Evolutionary conservation across 2,329 filamentous ascomycete species (phyloP).

Genomic region (Sclerotiophoma versabilis): DNA sequence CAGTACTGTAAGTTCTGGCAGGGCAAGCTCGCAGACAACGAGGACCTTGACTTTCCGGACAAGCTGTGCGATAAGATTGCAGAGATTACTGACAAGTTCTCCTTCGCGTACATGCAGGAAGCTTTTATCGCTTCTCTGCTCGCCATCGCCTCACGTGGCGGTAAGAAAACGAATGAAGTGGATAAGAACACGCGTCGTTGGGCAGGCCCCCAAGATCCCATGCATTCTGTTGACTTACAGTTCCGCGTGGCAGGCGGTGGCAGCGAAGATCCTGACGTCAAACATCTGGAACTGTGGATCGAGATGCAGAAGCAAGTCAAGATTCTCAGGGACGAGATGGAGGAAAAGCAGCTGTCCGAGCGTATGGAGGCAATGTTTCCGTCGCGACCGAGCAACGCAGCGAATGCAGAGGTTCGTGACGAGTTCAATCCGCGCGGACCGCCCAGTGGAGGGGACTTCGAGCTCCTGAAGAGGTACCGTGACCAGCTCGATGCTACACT

Average conservation of each 20-base stretch:
- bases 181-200: conserved; percentile 25
- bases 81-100: conserved; percentile 53
- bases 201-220: conserved; percentile 39
- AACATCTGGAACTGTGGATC: conserved; percentile 50
- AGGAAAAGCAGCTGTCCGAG: conserved; percentile 26
- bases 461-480: conserved; percentile 16
- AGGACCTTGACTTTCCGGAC: conserved; percentile 51
- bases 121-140: conserved; percentile 52
- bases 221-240: conserved; percentile 18
- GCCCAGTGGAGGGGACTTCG: not conserved
- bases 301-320: conserved; percentile 54
- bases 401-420: not conserved
- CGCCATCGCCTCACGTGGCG: conserved; percentile 40
- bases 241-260: conserved; percentile 1
- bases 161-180: conserved; percentile 18
- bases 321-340: conserved; percentile 52
- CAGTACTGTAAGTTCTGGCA: conserved; percentile 57
- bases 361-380: conserved; percentile 9
- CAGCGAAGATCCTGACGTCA: conserved; percentile 34
- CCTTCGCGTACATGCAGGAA: conserved; percentile 57
- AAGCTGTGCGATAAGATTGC: conserved; percentile 50
- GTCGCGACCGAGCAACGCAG: not conserved
- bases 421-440: not conserved
- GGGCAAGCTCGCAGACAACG: conserved; percentile 47
- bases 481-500: conserved; percentile 36